A percentile compares a stretch with the other conserved stretches of the same genome.
Conservation (phyloP, 2,329 filamentous ascomycete species). For the Trichoderma lentiforme region DNA sequence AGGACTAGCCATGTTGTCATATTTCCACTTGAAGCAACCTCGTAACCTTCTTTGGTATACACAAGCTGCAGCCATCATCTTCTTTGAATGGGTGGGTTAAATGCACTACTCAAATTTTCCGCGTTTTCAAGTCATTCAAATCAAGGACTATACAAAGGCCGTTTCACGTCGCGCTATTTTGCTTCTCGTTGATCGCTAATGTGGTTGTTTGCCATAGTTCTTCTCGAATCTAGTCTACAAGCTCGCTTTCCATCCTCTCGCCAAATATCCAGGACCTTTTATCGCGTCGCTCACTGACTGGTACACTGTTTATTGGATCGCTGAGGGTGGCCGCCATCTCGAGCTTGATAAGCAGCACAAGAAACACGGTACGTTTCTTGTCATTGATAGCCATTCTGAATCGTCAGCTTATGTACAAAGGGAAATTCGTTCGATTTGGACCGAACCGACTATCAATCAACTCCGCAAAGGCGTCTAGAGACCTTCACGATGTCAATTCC, state of each 20-base stretch:
- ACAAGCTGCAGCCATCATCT: background rate
- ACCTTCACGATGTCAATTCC: slow-evolving; percentile 14
- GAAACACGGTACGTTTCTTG: background rate
- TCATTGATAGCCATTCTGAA: background rate
- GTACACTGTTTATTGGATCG: slow-evolving; percentile 19
- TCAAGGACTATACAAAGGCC: background rate
- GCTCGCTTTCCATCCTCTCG: slow-evolving; percentile 23
- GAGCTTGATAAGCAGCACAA: slow-evolving; percentile 17
- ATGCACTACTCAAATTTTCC: background rate
- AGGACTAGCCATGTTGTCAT: background rate
- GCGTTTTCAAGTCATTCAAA: background rate
- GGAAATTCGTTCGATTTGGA: slow-evolving; percentile 18
- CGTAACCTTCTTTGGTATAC: background rate
- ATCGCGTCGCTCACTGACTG: slow-evolving; percentile 23
- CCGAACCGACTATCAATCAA: slow-evolving; percentile 20
- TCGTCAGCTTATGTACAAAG: background rate
- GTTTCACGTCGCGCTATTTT: background rate
- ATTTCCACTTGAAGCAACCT: slow-evolving; percentile 2
- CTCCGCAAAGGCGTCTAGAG: slow-evolving; percentile 12
- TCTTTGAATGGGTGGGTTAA: slow-evolving; percentile 10
- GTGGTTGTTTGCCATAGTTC: background rate
- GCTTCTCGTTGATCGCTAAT: background rate
- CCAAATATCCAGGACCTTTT: slow-evolving; percentile 24
- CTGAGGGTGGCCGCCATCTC: slow-evolving; percentile 13
- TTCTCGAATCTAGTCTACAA: slow-evolving; percentile 18